Percentiles rank a stretch among this genome's conserved stretches.
These are phyloP conservation scores for Novakomyces olei DNA, from an alignment of 805 yeast genomes.

Conservation along the genomic window DNA sequence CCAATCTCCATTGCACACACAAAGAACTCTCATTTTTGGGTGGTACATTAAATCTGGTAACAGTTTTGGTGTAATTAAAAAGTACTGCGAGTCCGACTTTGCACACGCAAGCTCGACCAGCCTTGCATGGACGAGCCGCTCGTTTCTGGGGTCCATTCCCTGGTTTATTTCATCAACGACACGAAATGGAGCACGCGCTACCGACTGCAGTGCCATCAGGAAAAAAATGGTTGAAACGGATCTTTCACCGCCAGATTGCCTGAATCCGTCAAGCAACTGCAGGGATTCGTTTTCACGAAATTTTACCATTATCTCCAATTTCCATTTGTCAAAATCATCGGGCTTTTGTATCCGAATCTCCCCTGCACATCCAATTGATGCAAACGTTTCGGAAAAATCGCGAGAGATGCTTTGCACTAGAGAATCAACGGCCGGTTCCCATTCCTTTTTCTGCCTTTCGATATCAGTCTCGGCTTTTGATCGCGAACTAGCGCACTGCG, in stretches of 20 bases:
- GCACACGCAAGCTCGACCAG: slow-evolving; percentile 69
- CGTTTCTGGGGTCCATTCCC: slow-evolving; percentile 93
- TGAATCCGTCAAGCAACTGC: slow-evolving; percentile 53
- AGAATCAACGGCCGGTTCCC: slow-evolving; percentile 41
- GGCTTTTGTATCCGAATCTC: slow-evolving; percentile 37
- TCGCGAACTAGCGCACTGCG: too few relatives aligned
- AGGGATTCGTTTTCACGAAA: slow-evolving; percentile 60
- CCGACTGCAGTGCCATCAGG: slow-evolving; percentile 72
- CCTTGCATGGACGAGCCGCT: slow-evolving; percentile 60
- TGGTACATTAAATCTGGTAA: slow-evolving; percentile 58
- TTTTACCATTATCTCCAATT: slow-evolving; percentile 58
- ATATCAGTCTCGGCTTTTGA: slow-evolving; percentile 22
- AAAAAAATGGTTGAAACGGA: slow-evolving; percentile 86
- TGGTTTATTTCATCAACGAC: slow-evolving; percentile 96
- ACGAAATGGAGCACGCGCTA: slow-evolving; percentile 73
- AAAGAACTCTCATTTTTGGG: slow-evolving; percentile 60
- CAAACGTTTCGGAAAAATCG: slow-evolving; percentile 45
- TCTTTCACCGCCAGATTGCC: slow-evolving; percentile 95
- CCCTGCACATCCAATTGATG: slow-evolving; percentile 71
- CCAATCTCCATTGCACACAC: slow-evolving; percentile 38
- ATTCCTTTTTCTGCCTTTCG: slow-evolving; percentile 19
- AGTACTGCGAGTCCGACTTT: slow-evolving; percentile 50
- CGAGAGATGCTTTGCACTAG: slow-evolving; percentile 35
- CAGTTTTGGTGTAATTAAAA: slow-evolving; percentile 80
- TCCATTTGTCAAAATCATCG: slow-evolving; percentile 47